Base-by-base conservation (phyloP, 2,329 filamentous ascomycete genomes). In the Fusarium begoniae region DNA sequence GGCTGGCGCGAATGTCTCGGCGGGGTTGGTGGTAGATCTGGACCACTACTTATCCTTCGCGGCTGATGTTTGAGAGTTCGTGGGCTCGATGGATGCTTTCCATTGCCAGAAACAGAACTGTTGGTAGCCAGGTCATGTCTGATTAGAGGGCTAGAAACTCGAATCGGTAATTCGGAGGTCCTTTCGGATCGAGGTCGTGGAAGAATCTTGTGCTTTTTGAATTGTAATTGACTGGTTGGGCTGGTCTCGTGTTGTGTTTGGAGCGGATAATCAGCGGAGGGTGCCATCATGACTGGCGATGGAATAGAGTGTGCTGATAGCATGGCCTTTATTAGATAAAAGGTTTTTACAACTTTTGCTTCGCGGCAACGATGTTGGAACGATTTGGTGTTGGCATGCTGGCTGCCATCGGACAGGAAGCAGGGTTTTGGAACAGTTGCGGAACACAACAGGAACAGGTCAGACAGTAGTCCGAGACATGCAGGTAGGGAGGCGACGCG, bases 1-100 rank as follows among this genome's bases (percentile, higher is more conserved):
- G 89, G 89, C 54, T 86, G 87, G 67, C 88, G 86, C 47, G 89
- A 90, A 76, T 90, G 88, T 54, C 86, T 86, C 22, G 90, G 90
- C 53, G 90, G 90, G 32, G 90, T 92, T n/a, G 90, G 90, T 45
- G 90, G 90, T 43, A 88, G 82, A 73, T 86, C 86, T 24, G 87
- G 87, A 4, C 86, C 85, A 43, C 81, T 82, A 56, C 82, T 82
- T 69, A 85, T 82, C 47, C 82, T 83, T 61, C 81, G 82, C 51
- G 83, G 78, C 63, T 86, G 83, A 69, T 84, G 85, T 71, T 83
- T 85, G 58, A 84, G 78, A 26, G 79, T 82, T 65, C 82, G 82
- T 17, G 84, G 80, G 67, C 81, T 85, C 20, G 83, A 79, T 20
- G 81, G 75, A 56, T 83, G 83, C 54, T 80, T 81, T 70, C 76